These are phyloP conservation scores for Beverwykella pulmonaria DNA, from an alignment of 495 filamentous ascomycete species.

Conservation along the genomic window DNA sequence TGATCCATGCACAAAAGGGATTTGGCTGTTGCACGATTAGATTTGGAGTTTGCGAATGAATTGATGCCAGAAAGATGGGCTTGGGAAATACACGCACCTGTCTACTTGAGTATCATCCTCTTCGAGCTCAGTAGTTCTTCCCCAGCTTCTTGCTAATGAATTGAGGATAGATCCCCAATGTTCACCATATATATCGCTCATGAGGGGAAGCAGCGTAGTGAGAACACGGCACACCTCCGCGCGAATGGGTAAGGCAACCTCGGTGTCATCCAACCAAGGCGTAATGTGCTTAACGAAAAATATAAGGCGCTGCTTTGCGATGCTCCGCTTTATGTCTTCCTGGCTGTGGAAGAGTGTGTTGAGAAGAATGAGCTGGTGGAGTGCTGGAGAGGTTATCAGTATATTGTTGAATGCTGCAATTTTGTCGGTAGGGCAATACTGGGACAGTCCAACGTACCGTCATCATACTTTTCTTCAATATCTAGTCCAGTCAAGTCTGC, in stretches of 20 bases:
- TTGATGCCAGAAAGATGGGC: neutral
- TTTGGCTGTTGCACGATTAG: slow-evolving; percentile 13
- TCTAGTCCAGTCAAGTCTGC: slow-evolving; percentile 62
- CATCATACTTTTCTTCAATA: slow-evolving; percentile 31
- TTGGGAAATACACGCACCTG: slow-evolving; percentile 7
- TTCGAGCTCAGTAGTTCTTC: neutral
- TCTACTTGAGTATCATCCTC: slow-evolving; percentile 16
- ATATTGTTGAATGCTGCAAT: neutral
- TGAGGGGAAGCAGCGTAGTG: slow-evolving; percentile 64
- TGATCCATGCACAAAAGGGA: slow-evolving; percentile 68
- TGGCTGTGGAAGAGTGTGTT: slow-evolving; percentile 60
- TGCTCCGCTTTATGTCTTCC: slow-evolving; percentile 52
- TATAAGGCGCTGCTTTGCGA: slow-evolving; percentile 79
- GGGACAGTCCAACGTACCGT: slow-evolving; percentile 45
- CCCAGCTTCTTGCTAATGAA: slow-evolving; percentile 50
- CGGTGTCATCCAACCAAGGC: slow-evolving; percentile 64
- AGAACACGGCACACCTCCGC: slow-evolving; percentile 67
- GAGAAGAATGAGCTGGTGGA: slow-evolving; percentile 59
- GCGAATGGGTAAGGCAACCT: slow-evolving; percentile 51
- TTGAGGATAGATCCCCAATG: slow-evolving; percentile 76
- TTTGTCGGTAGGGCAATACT: neutral
- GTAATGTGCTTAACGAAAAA: slow-evolving; percentile 80
- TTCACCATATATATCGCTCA: slow-evolving; percentile 77
- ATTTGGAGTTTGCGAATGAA: neutral
- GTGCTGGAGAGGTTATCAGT: slow-evolving; percentile 41